Base-by-base conservation (phyloP, 1,284 basidiomycete species). In the Tilletia indica region DNA sequence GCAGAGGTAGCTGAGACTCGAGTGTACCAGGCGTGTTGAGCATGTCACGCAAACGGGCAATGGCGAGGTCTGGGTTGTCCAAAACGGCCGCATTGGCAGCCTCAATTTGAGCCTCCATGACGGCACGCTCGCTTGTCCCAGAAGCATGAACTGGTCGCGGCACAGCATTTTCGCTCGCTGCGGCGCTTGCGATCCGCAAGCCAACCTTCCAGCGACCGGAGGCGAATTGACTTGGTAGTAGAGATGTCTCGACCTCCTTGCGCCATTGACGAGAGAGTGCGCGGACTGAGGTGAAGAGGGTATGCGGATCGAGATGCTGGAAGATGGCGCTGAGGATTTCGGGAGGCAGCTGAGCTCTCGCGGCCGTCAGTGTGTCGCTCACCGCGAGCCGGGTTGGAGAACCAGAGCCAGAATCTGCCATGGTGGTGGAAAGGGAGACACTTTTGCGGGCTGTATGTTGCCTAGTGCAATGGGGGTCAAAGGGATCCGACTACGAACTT, bases 261-360 rank as follows among this genome's bases (percentile, higher is more conserved):
- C 77, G 78, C 80, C 80, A 82, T 36, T 72, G 48, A 34, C 66
- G 69, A 61, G 74, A 77, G 61, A 82, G 74, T 12, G 73, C 61
- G n/a, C 80, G 76, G 3, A 82, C 69, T 9, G 73, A 71, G 54
- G 76, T 78, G 73, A 77, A 80, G 66, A 82, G 78, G 21, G 79
- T 79, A 36, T 78, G 77, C 16, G 80, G 80, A 48, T 82, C 80
- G 68, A 78, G 76, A 36, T 78, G 77, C 21, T 79, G 73, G 72
- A 82, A 82, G 67, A 82, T 80, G 70, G 73, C 71, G 42, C 76
- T 72, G n/a, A 80, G 74, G 8, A 82, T 45, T 70, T 82, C 80
- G 73, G 73, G 73, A 38, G 80, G 80, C 3, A 82, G 78, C 34
- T 34, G 42, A 8, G 42, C 14, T 14, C 42, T 45, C 14, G 42